Conservation (phyloP, 2,329 filamentous ascomycete species). For the Fusarium proliferatum region DNA sequence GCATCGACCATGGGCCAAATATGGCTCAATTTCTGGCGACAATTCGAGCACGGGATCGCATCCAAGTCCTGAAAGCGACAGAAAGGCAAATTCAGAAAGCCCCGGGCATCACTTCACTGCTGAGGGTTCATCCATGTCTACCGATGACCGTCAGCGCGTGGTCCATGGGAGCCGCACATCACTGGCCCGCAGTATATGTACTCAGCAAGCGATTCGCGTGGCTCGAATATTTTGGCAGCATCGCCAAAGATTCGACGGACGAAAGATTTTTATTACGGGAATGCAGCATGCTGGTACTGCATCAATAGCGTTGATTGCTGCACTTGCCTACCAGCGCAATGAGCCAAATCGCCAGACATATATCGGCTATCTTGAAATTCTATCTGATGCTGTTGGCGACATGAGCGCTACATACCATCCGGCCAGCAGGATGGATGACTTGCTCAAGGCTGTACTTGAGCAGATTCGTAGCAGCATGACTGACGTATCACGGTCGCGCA, state of each 20-base stretch:
- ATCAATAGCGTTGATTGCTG: conserved; percentile 64
- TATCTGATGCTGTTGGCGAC: conserved; percentile 62
- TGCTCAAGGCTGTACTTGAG: conserved; percentile 63
- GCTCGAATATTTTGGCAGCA: conserved; percentile 67
- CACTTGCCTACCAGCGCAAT: conserved; percentile 52
- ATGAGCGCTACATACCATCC: conserved; percentile 65
- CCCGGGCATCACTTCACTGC: conserved; percentile 29
- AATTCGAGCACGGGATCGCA: conserved; percentile 48
- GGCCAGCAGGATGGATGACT: conserved; percentile 63
- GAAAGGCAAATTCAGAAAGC: conserved; percentile 25
- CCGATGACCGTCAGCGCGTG: conserved; percentile 49
- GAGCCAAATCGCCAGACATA: conserved; percentile 54
- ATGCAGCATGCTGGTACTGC: conserved; percentile 67
- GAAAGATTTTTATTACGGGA: conserved; percentile 61
- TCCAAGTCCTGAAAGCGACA: conserved; percentile 46
- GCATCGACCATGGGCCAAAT: conserved; percentile 64
- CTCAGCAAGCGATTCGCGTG: conserved; percentile 64
- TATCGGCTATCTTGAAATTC: conserved; percentile 62
- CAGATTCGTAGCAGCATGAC: conserved; percentile 55
- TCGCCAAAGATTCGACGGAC: conserved; percentile 62
- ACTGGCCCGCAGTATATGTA: conserved; percentile 63
- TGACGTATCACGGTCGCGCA: conserved; percentile 34
- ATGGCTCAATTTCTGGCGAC: conserved; percentile 54
- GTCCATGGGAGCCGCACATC: conserved; percentile 57
- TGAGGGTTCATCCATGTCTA: conserved; percentile 40